phyloP scores from a whole-genome alignment of 371 early-diverging fungal species.

The Rhizopus delemar region DNA sequence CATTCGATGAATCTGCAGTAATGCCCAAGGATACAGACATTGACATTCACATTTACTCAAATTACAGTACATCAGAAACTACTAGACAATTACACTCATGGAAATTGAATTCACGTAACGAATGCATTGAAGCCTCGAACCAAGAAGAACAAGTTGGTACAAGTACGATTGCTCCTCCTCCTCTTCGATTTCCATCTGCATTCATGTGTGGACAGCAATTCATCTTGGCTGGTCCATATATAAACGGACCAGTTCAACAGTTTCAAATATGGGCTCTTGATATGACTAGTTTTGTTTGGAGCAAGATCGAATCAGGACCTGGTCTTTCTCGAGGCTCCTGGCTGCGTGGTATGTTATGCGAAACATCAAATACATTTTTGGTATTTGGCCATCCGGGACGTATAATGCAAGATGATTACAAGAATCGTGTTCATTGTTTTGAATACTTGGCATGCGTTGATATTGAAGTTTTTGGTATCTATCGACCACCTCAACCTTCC shows the following conservation, averaged over 20 bases:
- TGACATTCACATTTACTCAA: conserved; percentile 60
- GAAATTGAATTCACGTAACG: conserved; percentile 30
- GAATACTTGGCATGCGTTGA: conserved; percentile 61
- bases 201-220: conserved; percentile 66
- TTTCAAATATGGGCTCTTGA: conserved; percentile 77
- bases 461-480: conserved; percentile 66
- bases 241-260: conserved; percentile 57
- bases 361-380: conserved; percentile 58
- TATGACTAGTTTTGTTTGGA: conserved; percentile 61
- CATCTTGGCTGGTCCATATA: conserved; percentile 70
- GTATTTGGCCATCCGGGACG: conserved; percentile 75
- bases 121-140: conserved; percentile 48
- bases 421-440: conserved; percentile 66
- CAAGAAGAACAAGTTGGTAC: conserved; percentile 51
- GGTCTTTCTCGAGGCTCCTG: conserved; percentile 68
- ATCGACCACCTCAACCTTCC: conserved; percentile 42
- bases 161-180: conserved; percentile 60
- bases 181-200: conserved; percentile 72
- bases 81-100: conserved; percentile 65
- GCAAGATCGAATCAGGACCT: conserved; percentile 65
- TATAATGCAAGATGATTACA: conserved; percentile 65
- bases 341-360: conserved; percentile 66
- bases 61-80: conserved; percentile 65
- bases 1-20: conserved; percentile 5
- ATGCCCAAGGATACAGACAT: conserved; percentile 19